Base-by-base conservation (phyloP, 441 rosid species). In the Pelargonium cotyledonis region DNA sequence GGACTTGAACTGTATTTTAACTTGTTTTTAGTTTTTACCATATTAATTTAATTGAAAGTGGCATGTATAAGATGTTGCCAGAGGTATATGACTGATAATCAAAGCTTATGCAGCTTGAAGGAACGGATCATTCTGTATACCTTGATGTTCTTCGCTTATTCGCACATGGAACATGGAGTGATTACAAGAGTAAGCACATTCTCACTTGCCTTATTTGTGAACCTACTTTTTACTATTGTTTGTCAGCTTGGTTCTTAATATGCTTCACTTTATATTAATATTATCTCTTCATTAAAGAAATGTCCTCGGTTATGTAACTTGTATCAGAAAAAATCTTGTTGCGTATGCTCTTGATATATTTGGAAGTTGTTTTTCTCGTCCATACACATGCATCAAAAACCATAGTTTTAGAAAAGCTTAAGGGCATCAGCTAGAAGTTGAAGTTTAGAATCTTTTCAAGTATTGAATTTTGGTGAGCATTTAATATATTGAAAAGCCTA, bases 121-220 rank as follows among this genome's bases (percentile, higher is more conserved):
- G 97, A 79, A 82, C 84, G 62, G 86, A 85, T 61, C 78, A 79
- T 80, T 85, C 92, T 14, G 51, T 68, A 6, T 80, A 79, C 72
- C 82, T 89, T 19, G 87, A 88, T 72, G 44, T 89, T 61, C 91
- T 95, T 63, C 84, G 87, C 18, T 74, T 92, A 87, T 95, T 90
- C 81, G 92, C 97, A 0, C 89, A 95, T 72, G 98, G 97, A 68
- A 95, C 97, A 8, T 92, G 98, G 98, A 80, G 81, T 70, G 98
- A 92, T 63, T 95, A 88, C 87, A 95, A 88, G 79, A 75, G 99
- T 95, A 84, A 82, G 83, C 60, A 3, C 64, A 7, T 3, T 16
- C 1, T 21, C n/a, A 19, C 35, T 6, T 21, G 38, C 35, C 60
- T 47, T 14, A 8, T 57, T 29, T 9, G 57, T 12, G 21, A 58